Percentiles rank a stretch among this genome's conserved stretches.
phyloP scores from a whole-genome alignment of 202 grass and related monocot genomes.

The Dendrocalamus latiflorus region DNA sequence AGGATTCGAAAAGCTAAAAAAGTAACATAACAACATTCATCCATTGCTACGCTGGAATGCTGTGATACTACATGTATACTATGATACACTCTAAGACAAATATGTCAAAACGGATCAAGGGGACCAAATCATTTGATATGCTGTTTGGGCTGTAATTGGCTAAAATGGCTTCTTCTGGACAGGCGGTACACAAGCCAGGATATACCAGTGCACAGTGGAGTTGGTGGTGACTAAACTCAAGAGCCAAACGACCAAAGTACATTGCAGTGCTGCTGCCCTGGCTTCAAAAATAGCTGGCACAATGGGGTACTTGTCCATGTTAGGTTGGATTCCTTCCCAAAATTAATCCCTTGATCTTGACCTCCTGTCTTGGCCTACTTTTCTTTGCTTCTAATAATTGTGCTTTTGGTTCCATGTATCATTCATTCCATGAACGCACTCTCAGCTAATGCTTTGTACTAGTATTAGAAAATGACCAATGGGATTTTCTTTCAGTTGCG shows the following conservation, averaged over 20 bases:
- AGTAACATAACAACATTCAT: neutral
- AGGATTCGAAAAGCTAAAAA: neutral
- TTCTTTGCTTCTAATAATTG: conserved; percentile 14
- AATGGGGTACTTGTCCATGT: neutral
- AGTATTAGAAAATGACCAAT: neutral
- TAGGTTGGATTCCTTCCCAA: conserved; percentile 24
- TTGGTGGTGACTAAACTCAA: conserved; percentile 4
- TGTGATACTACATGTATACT: neutral
- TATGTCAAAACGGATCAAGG: neutral
- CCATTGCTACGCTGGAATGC: neutral
- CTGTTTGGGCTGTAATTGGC: neutral
- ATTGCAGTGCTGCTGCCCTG: neutral
- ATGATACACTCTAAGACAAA: neutral
- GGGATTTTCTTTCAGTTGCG: neutral
- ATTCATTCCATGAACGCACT: neutral
- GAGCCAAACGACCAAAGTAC: neutral
- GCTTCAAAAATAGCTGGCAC: conserved; percentile 13
- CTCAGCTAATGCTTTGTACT: neutral
- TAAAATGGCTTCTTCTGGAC: neutral
- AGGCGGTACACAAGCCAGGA: neutral
- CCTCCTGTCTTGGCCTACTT: neutral
- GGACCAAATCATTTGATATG: neutral
- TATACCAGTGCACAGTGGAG: neutral
- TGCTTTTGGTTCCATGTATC: neutral
- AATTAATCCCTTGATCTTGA: neutral